These are phyloP conservation scores for Trichoderma semiorbis DNA, from an alignment of 2,329 filamentous ascomycete genomes.

Conservation along the genomic window DNA sequence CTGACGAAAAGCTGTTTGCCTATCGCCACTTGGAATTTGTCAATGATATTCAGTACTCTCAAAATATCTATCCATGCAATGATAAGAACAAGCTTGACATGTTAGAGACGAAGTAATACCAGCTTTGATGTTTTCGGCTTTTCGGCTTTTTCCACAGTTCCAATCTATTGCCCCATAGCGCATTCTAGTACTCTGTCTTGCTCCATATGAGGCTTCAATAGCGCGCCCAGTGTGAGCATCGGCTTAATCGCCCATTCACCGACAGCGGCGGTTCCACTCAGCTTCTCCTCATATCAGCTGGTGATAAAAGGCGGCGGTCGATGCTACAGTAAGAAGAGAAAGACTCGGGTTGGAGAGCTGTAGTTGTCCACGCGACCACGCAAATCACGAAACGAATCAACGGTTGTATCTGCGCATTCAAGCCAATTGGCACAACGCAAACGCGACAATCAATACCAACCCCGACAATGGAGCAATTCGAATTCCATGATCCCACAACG, in stretches of 20 bases:
- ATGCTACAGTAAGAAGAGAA: background rate
- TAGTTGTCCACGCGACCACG: background rate
- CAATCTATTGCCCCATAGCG: background rate
- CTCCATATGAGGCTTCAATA: background rate
- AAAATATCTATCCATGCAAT: background rate
- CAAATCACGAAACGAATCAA: background rate
- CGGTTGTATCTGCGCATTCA: background rate
- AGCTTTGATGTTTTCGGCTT: background rate
- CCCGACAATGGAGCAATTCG: conserved; percentile 27
- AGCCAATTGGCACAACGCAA: background rate
- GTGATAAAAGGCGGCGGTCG: background rate
- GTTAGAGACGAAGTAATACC: background rate
- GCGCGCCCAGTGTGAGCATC: background rate
- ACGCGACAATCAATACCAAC: background rate
- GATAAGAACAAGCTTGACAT: background rate
- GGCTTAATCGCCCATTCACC: background rate
- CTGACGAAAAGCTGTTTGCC: background rate
- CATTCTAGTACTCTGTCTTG: background rate
- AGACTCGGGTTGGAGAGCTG: background rate
- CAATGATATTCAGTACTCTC: background rate
- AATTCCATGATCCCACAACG: conserved; percentile 27
- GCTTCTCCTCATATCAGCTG: background rate
- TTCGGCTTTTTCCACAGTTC: background rate
- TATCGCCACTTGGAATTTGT: background rate
- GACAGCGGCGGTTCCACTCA: background rate